Conservation (phyloP, 73 alveolate species). For the Tetrahymena malaccensis region DNA sequence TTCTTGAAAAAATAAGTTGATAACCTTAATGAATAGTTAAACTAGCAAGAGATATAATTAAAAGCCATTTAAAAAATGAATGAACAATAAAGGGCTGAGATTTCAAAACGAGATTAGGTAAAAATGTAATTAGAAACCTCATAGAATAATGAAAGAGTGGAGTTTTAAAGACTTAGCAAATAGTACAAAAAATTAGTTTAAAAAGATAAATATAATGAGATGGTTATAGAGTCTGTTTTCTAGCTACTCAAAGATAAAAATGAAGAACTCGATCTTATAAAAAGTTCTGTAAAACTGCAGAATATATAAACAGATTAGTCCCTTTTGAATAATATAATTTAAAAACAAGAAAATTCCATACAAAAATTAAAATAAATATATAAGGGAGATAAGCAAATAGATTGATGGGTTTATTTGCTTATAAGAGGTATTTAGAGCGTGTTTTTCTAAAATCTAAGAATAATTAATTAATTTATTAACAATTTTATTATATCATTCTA, state of each 20-base stretch:
- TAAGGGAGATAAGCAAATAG: not conserved
- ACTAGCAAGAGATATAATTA: not conserved
- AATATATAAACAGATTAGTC: not conserved
- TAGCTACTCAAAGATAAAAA: not conserved
- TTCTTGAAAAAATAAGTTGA: not conserved
- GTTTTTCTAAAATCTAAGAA: no score
- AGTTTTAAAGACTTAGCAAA: not conserved
- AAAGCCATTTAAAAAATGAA: not conserved
- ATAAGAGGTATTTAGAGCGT: no score
- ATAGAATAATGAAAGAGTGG: not conserved
- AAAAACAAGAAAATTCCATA: not conserved
- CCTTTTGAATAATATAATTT: not conserved
- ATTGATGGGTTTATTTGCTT: not conserved
- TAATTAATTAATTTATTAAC: no score
- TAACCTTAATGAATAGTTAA: not conserved
- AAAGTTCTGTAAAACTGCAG: not conserved
- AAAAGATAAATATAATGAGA: not conserved
- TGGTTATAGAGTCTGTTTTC: not conserved
- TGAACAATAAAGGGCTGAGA: not conserved
- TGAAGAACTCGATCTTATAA: not conserved
- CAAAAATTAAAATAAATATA: not conserved
- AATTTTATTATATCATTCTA: no score
- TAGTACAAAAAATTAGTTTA: not conserved
- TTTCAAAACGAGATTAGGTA: not conserved
- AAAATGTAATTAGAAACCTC: not conserved